These are phyloP conservation scores for Blastobotrys peoriensis DNA, from an alignment of 805 yeast genomes.

Conservation along the genomic window DNA sequence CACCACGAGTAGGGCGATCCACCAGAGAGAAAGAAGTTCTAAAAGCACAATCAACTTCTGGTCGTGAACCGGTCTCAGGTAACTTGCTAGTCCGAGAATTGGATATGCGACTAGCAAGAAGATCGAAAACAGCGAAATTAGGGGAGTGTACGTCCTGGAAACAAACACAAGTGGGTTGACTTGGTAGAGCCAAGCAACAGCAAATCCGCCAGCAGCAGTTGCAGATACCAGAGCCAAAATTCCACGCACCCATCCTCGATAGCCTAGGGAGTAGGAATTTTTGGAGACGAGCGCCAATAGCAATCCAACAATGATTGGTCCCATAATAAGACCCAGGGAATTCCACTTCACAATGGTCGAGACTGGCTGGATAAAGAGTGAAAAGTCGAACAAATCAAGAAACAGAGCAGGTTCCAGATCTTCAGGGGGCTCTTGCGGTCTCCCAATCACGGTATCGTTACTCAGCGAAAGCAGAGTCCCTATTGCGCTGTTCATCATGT, in stretches of 20 bases:
- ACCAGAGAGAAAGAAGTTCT: slow-evolving; percentile 49
- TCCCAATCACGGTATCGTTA: slow-evolving; percentile 31
- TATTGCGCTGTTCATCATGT: slow-evolving; percentile 69
- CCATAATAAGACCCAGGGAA: slow-evolving; percentile 42
- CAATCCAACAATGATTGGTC: slow-evolving; percentile 49
- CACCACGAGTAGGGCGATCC: slow-evolving; percentile 49
- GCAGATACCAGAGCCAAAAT: slow-evolving; percentile 54
- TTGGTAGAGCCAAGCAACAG: slow-evolving; percentile 37
- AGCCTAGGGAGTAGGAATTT: slow-evolving; percentile 43
- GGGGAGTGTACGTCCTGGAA: slow-evolving; percentile 43
- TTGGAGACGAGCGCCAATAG: slow-evolving; percentile 29
- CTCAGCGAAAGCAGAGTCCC: slow-evolving; percentile 51
- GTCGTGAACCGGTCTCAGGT: slow-evolving; percentile 45
- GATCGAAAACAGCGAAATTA: slow-evolving; percentile 42
- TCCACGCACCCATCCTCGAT: slow-evolving; percentile 44
- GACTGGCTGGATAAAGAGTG: slow-evolving; percentile 49
- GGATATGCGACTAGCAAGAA: slow-evolving; percentile 52
- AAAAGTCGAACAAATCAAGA: slow-evolving; percentile 57
- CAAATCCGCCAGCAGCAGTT: slow-evolving; percentile 30
- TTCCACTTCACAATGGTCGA: slow-evolving; percentile 46
- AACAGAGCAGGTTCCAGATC: slow-evolving; percentile 44
- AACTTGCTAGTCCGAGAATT: slow-evolving; percentile 42
- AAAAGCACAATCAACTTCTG: slow-evolving; percentile 53
- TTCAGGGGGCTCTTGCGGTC: slow-evolving; percentile 21
- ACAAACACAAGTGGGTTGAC: slow-evolving; percentile 48